phyloP scores from a whole-genome alignment of 176 grass and related monocot species.

The maize (Zea mays) region Zm-B73-REFERENCE-NAM-5.0 NC_050097.1:27653501-27654000 shows the following conservation, averaged over 20 bases:
- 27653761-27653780: slow-evolving; percentile 60
- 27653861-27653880: slow-evolving; percentile 45
- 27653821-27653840: slow-evolving; percentile 62
- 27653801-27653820: slow-evolving; percentile 66
- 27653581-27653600: slow-evolving; percentile 57
- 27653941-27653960: slow-evolving; percentile 64
- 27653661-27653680: slow-evolving; percentile 54
- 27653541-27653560: slow-evolving; percentile 82
- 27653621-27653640: slow-evolving; percentile 80
- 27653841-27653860: slow-evolving; percentile 47
- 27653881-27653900: slow-evolving; percentile 44
- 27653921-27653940: slow-evolving; percentile 44
- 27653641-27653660: slow-evolving; percentile 56
- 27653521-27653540: slow-evolving; percentile 63
- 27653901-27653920: slow-evolving; percentile 61
- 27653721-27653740: slow-evolving; percentile 50
- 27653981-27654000: slow-evolving; percentile 67
- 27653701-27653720: slow-evolving; percentile 60
- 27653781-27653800: slow-evolving; percentile 59
- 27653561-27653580: slow-evolving; percentile 72
- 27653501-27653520: slow-evolving; percentile 76
- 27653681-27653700: slow-evolving; percentile 98
- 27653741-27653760: slow-evolving; percentile 74
- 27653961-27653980: slow-evolving; percentile 65
- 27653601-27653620: slow-evolving; percentile 48